Evolutionary conservation across 768 basidiomycete species (phyloP), one percentile per base, ranked within the genome.

Genomic region (Boletus sp.): DNA sequence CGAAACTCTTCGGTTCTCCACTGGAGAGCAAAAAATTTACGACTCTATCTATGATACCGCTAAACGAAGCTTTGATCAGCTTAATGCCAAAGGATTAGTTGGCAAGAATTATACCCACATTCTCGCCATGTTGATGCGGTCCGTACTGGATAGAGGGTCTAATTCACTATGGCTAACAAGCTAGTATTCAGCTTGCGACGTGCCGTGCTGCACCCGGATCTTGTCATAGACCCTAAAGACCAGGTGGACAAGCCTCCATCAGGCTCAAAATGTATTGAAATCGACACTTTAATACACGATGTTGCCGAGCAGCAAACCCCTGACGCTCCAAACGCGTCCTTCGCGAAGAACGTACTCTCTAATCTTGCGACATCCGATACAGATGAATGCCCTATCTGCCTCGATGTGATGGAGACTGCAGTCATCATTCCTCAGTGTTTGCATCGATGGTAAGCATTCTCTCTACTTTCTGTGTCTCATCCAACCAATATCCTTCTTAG

Each of bases 51-150:
- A 90, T 69, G 72, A 76, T 50, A 80, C 86, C 38, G 92, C 85
- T 3, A 96, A 93, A 72, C 75, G 76, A 41, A 82, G 85, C 57
- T 98, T 93, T 65, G 86, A 93, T 50, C 81, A 81, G 51, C 76
- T 95, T 19, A 85, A 84, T 58, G 85, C 84, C 4, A 87, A 87
- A 67, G 93, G 94, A 4, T 74, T 87, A 3, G 75, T 91, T 30
- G 82, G 84, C 60, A 89, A 83, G 66, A 92, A 93, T 62, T 88
- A 89, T 68, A 88, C 90, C 19, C 84, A 91, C 68, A 92, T 94
- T 66, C 80, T 98, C 62, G 92, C 94, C 13, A 93, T 96, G 88
- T 77, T 98, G 30, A 96, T 96, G 91, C 82, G 87, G 93, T 93
- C 51, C 25, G 80, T 71, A 29, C 17, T 53, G 39, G 50, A 23